phyloP scores from a whole-genome alignment of 2,329 filamentous ascomycete species.

The Harringtonia aguacate region DNA sequence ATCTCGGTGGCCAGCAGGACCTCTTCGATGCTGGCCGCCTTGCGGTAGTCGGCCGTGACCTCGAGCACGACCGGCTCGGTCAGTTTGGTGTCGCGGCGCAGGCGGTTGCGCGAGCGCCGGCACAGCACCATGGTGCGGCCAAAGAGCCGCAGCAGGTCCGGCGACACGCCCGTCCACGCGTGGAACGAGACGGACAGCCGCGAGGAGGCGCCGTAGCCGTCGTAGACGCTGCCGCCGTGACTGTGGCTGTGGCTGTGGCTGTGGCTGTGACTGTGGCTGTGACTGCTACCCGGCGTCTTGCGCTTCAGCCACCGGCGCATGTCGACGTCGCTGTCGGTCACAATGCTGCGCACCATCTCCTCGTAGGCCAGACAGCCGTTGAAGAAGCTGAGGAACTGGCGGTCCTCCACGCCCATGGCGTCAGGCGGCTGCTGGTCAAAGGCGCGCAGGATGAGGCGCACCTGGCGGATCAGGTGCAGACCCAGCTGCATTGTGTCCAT shows the following conservation, averaged over 20 bases:
- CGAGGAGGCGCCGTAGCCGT: too few relatives aligned
- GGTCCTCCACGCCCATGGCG: constrained; percentile 13
- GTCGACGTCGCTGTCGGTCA: constrained; percentile 21
- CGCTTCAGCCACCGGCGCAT: constrained; percentile 10
- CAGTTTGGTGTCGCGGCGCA: constrained; percentile 13
- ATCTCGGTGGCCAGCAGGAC: constrained; percentile 20
- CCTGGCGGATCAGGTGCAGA: constrained; percentile 14
- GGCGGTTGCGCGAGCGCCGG: constrained; percentile 20
- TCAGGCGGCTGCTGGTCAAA: constrained; percentile 3
- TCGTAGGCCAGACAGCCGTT: constrained; percentile 28
- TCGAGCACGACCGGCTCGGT: constrained; percentile 15
- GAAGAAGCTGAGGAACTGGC: constrained; percentile 23
- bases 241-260: too few relatives aligned
- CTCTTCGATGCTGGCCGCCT: constrained; percentile 24
- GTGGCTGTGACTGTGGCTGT: too few relatives aligned
- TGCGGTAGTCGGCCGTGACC: constrained; percentile 19
- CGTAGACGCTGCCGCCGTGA: too few relatives aligned
- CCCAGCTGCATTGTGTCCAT: constrained; percentile 21
- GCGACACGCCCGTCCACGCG: constrained; percentile 27
- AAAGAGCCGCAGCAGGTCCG: constrained; percentile 20
- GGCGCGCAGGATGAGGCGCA: constrained; percentile 13
- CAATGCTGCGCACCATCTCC: constrained; percentile 27
- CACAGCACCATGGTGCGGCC: constrained; percentile 24
- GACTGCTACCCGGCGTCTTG: not conserved
- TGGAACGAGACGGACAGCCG: constrained; percentile 15